Base-by-base conservation (phyloP, 192 early-diverging fungal species). In the Dissophora globulifera region DNA sequence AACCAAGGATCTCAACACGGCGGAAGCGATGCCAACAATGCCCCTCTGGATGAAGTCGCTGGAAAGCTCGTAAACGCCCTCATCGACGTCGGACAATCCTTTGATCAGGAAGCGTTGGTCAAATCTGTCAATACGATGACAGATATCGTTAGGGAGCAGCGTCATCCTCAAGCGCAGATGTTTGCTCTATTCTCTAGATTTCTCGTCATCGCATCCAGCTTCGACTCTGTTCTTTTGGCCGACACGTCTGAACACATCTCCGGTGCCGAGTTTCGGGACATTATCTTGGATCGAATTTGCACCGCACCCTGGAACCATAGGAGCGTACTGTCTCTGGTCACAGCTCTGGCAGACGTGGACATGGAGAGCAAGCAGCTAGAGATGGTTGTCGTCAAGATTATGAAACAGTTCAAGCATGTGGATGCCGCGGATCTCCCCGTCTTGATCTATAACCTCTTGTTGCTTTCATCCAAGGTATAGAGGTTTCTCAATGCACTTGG, bases 371-470 rank as follows among this genome's bases (percentile, higher is more conserved):
- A 79, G 26, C 65, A 79, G 49, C 31, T 72, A 11, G 61, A 74
- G 38, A 41, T 58, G 41, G 57, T 50, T 0, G 53, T 62, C 29
- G 48, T 76, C 30, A 82, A 82, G 58, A 66, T 82, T 38, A 69
- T 82, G 69, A 82, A 78, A 65, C 78, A 69, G 29, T 68, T 64
- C 49, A 84, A 81, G 19, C 78, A 83, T 5, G 47, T 88, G n/a
- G 62, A 81, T 48, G 65, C 65, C 1, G 57, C 83, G n/a, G 86
- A 86, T 29, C 72, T 88, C 1, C 91, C 92, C 2, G 82, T 89
- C 1, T 68, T 92, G 67, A 80, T 89, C 15, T 90, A 88, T 58
- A 90, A 92, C 67, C 58, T 93, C 16, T 70, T 93, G 19, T 66
- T 90, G 26, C 71, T 93, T 17, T 83, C 86, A 20, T 80, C 86